Base-by-base conservation (phyloP, 345 rosid species). In the Boechera retrofracta region DNA sequence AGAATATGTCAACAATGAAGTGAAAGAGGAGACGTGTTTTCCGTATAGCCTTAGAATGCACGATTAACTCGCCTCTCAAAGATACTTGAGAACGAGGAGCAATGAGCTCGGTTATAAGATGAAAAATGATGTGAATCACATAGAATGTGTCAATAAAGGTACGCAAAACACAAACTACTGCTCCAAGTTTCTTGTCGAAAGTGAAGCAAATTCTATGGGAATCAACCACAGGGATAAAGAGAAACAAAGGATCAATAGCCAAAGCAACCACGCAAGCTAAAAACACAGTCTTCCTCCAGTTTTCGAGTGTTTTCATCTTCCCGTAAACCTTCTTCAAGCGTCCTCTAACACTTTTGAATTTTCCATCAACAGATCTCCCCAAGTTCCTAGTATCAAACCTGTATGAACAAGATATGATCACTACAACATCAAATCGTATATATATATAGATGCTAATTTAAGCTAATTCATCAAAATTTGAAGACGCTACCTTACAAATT, bases 381-480 rank as follows among this genome's bases (percentile, higher is more conserved):
- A 21, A 0, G 0, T 0, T 77, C 86, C n/a, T 2, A 9, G 52
- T 48, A 35, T 76, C 38, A 56, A 85, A 86, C 82, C 88, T 87
- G 85, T 2, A 26, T 4, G 18, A 35, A 65, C 32, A 56, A 45
- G 58, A n/a, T 16, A 32, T 39, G 5, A 51, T 51, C 53, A 28
- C 29, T 39, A 64, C 38, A 16, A 0, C 32, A 48, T 24, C 36
- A 33, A 33, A 33, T 33, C 36, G 7, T 33, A 33, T 33, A 33
- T 33, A 33, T 15, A 21, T 8, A 18, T 18, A 18, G 21, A 18
- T 18, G 21, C 21, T 18, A 18, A 0, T 18, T 18, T 7, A 33
- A 57, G n/a, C 44, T 4, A 44, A 55, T 13, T 28, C 15, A 28
- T n/a, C 21, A 47, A 9, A n/a, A 16, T 1, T 65, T 1, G 3